Base-by-base conservation (phyloP, 2,329 filamentous ascomycete species). In the Colletotrichum magnum region DNA sequence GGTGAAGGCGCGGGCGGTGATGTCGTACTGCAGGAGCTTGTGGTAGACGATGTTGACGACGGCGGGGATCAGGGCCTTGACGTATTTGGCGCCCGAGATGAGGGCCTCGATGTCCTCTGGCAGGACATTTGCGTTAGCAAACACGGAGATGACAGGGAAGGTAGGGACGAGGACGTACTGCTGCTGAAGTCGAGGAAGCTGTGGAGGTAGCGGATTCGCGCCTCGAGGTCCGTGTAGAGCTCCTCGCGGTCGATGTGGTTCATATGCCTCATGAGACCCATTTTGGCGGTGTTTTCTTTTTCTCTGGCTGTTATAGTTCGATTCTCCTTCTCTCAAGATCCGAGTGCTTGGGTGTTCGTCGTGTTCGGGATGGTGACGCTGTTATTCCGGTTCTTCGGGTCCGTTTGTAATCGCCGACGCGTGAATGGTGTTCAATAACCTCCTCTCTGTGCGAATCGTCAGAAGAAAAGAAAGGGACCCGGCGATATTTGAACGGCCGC, bases 21-120 rank as follows among this genome's bases (percentile, higher is more conserved):
- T 93, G 77, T 95, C 93, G 80, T 93, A 93, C 75, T 90, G 88
- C 12, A 95, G 84, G 0, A 96, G 87, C 77, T 95, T 95, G 76
- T 90, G 90, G 83, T 95, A 96, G 41, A 95, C 92, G 69, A 94
- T 93, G 80, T 95, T 94, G 75, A 95, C 93, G 24, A 96, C 88
- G 53, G 93, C 91, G 1, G 94, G 94, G 72, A 95, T 94, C 39
- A 95, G 87, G n/a, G 91, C 89, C 75, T 92, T 92, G 82, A 94
- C 91, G 81, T 94, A 94, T 78, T 94, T 94, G 68, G 89, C 85
- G 71, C 92, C 92, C 3, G 85, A 84, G 15, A 88, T 85, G 45
- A 95, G 86, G 47, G 92, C 92, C 72, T 92, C 90, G 65, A 94
- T 89, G 75, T 94, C 92, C 71, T 87, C 92, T 93, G n/a, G n/a